Evolutionary conservation across 208 protist genomes (phyloP).

Genomic region (Phytomonas sp.): DNA sequence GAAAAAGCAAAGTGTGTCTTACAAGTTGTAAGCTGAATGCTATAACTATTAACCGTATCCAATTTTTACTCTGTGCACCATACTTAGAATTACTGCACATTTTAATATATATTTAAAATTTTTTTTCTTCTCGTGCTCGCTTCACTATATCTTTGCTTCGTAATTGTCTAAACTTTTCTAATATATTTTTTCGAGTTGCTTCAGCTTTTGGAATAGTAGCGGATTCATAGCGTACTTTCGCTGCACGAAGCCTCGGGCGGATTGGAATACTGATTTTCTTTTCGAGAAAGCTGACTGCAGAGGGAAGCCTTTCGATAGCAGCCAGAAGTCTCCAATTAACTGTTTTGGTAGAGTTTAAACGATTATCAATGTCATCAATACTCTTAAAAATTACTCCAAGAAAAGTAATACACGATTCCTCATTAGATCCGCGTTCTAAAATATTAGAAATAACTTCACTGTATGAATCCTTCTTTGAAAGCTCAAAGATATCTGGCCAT

Average conservation of each 20-base stretch:
- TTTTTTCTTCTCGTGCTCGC: neutral
- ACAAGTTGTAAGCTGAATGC: neutral
- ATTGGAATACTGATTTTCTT: constrained; percentile 32
- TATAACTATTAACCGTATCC: constrained; percentile 4
- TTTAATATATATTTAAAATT: neutral
- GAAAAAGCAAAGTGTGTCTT: neutral
- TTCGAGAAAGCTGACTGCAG: constrained; percentile 30
- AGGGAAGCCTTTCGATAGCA: constrained; percentile 28
- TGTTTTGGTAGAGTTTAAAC: constrained; percentile 30
- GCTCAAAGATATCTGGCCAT: constrained; percentile 10
- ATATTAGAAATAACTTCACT: neutral
- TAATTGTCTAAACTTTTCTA: constrained; percentile 42
- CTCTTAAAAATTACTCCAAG: constrained; percentile 5
- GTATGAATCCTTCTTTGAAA: constrained; percentile 2
- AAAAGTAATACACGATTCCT: neutral
- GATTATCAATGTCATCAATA: neutral
- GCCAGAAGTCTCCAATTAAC: constrained; percentile 50
- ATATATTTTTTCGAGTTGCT: constrained; percentile 49
- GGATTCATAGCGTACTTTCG: constrained; percentile 52
- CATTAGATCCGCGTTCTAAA: neutral
- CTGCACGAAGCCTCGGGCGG: constrained; percentile 38
- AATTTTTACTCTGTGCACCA: neutral
- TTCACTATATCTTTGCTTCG: neutral
- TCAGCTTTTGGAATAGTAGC: constrained; percentile 43
- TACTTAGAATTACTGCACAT: neutral